These are phyloP conservation scores for Hanseniaspora guilliermondii DNA, from an alignment of 805 yeast species.

Conservation along the genomic window DNA sequence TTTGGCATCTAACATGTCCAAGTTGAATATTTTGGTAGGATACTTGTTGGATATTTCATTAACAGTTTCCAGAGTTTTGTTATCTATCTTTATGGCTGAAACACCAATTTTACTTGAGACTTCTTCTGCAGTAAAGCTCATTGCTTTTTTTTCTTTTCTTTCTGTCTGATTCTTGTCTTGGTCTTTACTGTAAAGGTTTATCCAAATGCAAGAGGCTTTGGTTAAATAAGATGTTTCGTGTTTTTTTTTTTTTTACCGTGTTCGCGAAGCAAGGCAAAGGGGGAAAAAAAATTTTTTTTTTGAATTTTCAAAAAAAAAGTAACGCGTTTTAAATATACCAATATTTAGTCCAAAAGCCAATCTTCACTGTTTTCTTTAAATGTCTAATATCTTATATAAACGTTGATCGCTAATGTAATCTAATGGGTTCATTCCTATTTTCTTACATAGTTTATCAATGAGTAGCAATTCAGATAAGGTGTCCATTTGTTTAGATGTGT, in stretches of 20 bases:
- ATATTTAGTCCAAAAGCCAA: too few relatives aligned
- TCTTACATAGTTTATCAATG: background rate
- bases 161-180: background rate
- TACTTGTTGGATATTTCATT: background rate
- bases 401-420: background rate
- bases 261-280: background rate
- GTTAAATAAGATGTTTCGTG: too few relatives aligned
- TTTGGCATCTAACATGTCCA: conserved; percentile 8
- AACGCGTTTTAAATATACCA: background rate
- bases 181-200: too few relatives aligned
- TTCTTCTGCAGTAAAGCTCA: conserved; percentile 6
- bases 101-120: conserved; percentile 8
- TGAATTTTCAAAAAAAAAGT: background rate
- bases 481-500: background rate
- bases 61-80: background rate
- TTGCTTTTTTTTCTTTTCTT: too few relatives aligned
- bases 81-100: background rate
- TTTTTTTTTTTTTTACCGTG: too few relatives aligned
- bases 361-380: background rate
- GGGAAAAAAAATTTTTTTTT: background rate
- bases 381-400: background rate
- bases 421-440: background rate
- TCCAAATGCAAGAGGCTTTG: too few relatives aligned
- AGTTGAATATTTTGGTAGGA: background rate
- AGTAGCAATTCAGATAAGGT: background rate